Evolutionary conservation across 2,329 filamentous ascomycete species (phyloP), one percentile per base, ranked within the genome.

Genomic region (Fusarium torreyae): DNA sequence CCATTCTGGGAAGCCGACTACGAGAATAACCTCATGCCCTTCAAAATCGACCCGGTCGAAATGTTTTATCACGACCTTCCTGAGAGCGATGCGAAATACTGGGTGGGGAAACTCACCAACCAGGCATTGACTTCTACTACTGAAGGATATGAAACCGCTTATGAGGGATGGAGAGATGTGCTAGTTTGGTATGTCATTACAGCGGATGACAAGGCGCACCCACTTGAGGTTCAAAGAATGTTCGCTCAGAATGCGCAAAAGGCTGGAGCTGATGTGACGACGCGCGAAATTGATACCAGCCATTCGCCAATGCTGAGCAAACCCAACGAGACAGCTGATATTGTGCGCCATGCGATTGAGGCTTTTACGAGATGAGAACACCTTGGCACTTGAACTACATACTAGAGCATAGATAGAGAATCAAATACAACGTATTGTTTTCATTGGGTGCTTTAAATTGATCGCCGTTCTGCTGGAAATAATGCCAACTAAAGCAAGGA

Each of bases 41-140:
- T 87, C 6, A 72, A 77, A 17, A 76, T 76, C 5, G 68, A 80
- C 18, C 74, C 82, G 0, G 66, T 78, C 8, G 75, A 84, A 7
- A 64, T 86, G 3, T 83, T 87, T 58, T 87, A 87, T 59, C 83
- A 86, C 62, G 85, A 87, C 70, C 60, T 87, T 1, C 77, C 83
- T 0, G 70, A 64, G 1, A 78, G 81, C 1, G 84, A 87, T 52
- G 82, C 75, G 0, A 74, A 80, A 5, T 75, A 75, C 40, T 85
- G 84, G 81, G 78, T 79, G 2, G 72, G 70, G 0, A 78, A 81
- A 59, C 81, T 87, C 7, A 76, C 71, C 0, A 69, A 66, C 0
- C 83, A 86, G 20, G 79, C 78, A 5, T 70, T 84, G 9, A 83
- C 82, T 48, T 70, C 83, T 1, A 68, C 86, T n/a, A 81, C 79